Base-by-base conservation (phyloP, 1,284 basidiomycete genomes). In the Cutaneotrichosporon arboriforme region DNA sequence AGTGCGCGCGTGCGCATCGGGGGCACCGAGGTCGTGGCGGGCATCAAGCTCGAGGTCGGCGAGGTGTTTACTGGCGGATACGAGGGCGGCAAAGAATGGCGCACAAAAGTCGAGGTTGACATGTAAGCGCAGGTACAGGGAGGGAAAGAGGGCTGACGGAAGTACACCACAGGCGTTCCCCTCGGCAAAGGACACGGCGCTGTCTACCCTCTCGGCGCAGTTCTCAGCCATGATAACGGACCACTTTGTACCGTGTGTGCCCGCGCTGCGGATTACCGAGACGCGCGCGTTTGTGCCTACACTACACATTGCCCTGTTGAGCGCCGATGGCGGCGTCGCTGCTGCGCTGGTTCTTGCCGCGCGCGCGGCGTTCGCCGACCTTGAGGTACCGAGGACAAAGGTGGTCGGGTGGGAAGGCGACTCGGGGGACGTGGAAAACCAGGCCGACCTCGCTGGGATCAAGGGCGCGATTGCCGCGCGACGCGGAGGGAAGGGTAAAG, bases 161-260 rank as follows among this genome's bases (percentile, higher is more conserved):
- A 73, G 72, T 10, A 72, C 72, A 38, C 74, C 73, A 3, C 74
- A 74, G 58, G 69, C 74, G 1, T 71, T 65, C 47, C 73, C 73
- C 2, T 43, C 54, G 7, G 49, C 67, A 13, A 51, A 54, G 17
- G 44, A 62, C 3, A 54, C 54, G 21, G 52, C 58, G 1, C 52
- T 73, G 13, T 55, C 56, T 3, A 49, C 61, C 0, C 54, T 72
- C 4, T 70, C 73, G 4, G 62, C 68, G 2, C 59, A 65, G 23
- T 66, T 67, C 46, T 57, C 68, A 9, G 61, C 67, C 22, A 49
- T 73, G 4, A 18, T 76, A 14, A 44, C 59, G 18, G 68, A 73
- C 31, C 69, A 75, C 54, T 70, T 76, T 51, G 51, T 72, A n/a
- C 71, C 70, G 5, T 70, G 64, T 22, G 43, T 75, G 38, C 67